These are phyloP conservation scores for Talaromyces rugulosus DNA, from an alignment of 2,329 filamentous ascomycete species.

Conservation along the genomic window DNA sequence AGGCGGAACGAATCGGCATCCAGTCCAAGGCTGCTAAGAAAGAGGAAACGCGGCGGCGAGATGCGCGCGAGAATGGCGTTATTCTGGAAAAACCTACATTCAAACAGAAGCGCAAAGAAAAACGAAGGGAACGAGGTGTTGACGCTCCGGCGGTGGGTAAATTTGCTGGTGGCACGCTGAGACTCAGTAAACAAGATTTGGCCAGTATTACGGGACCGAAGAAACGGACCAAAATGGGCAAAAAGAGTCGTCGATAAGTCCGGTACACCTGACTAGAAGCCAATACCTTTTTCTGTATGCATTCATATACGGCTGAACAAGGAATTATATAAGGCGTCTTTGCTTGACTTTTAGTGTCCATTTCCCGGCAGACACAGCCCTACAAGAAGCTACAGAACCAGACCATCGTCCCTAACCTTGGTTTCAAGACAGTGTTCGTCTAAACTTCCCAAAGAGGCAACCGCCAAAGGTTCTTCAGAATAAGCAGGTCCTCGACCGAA, in stretches of 20 bases:
- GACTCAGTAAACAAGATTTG: conserved; percentile 73
- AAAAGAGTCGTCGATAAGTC: conserved; percentile 27
- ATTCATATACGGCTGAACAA: not conserved
- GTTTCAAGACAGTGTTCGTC: not conserved
- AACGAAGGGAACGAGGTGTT: conserved; percentile 58
- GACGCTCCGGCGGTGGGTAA: conserved; percentile 76
- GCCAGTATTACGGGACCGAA: conserved; percentile 59
- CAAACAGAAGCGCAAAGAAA: conserved; percentile 26
- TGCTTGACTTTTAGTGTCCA: too few relatives aligned
- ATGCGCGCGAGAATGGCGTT: conserved; percentile 87
- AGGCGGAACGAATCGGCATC: conserved; percentile 83
- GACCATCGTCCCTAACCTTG: too few relatives aligned
- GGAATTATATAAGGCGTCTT: not conserved
- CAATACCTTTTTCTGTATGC: not conserved
- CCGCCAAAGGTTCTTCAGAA: not conserved
- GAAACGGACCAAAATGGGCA: conserved; percentile 31
- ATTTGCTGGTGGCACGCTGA: conserved; percentile 74
- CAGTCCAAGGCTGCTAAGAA: conserved; percentile 58
- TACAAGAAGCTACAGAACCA: too few relatives aligned
- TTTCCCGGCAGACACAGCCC: too few relatives aligned
- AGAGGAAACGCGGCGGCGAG: conserved; percentile 67
- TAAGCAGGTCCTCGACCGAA: not conserved
- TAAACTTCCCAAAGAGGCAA: not conserved
- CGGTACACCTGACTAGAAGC: too few relatives aligned
- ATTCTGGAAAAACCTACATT: conserved; percentile 65